Evolutionary conservation across 208 protist genomes (phyloP), one percentile per base, ranked within the genome.

Genomic region (Jaenimonas drosophilae): DNA sequence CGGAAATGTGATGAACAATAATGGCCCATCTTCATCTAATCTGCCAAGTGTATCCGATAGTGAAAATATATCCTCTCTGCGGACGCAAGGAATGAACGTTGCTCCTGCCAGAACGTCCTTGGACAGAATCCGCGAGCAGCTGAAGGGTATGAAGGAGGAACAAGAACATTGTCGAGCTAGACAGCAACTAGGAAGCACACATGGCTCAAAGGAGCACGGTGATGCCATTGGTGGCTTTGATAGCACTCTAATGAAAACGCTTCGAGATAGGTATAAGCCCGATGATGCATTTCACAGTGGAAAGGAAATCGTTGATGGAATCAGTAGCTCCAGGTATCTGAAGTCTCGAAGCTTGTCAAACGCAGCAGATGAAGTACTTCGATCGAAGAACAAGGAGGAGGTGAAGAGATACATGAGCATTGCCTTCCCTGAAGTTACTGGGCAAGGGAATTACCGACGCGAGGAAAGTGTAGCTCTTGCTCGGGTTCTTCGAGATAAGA

Each of bases 341-440:
- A n/a, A n/a, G n/a, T n/a, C n/a, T n/a, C n/a, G n/a, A n/a, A n/a
- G 53, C 30, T 44, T 85, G 2, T 71, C 80, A 21, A 47, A 62
- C 5, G 72, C 88, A 25, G 59, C 65, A 0, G 70, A 88, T 39
- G 83, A 91, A 25, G 67, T 91, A 3, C 39, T 91, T 48, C 55
- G 78, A 37, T 65, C 54, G 39, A 47, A 33, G 31, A 55, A 60
- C 3, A 69, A 72, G 17, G 57, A 48, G 30, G 54, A 72, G 34
- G 77, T 66, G 11, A 21, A 57, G 37, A 55, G 52, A 3, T 91
- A 77, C 50, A 38, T 82, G 45, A 29, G 73, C 48, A 42, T 86
- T 28, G 54, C 63, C 1, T 83, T 81, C 49, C 49, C 64, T 0
- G 32, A n/a, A n/a, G n/a, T n/a, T n/a, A n/a, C n/a, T n/a, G n/a